Evolutionary conservation across 441 rosid species (phyloP).

Genomic region (Euphorbia schlechtendalii): DNA sequence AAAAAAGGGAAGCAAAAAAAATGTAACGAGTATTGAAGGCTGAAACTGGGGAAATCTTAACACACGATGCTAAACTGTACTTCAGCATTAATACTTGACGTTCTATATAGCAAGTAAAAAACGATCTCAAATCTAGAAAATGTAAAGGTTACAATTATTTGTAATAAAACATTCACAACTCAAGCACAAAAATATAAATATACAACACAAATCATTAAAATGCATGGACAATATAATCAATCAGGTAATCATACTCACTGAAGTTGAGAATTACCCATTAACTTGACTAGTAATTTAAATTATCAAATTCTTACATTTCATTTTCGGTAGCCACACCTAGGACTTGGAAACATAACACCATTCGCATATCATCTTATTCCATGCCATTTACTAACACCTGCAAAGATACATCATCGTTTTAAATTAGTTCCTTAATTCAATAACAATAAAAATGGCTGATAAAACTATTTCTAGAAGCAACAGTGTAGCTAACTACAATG

Average conservation of each 20-base stretch:
- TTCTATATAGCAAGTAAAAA: too few species aligned
- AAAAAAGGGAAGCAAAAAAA: too few species aligned
- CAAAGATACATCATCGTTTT: neutral
- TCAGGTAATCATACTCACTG: neutral
- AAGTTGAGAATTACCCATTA: neutral
- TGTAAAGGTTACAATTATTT: too few species aligned
- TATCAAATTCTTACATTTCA: neutral
- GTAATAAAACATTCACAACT: neutral
- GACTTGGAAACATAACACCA: constrained; percentile 1
- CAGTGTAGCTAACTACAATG: neutral
- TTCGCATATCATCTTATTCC: neutral
- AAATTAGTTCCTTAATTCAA: neutral
- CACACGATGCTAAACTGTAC: too few species aligned
- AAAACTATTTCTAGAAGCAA: neutral
- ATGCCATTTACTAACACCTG: neutral
- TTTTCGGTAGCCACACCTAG: neutral
- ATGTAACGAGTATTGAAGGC: too few species aligned
- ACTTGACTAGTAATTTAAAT: neutral
- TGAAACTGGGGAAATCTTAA: too few species aligned
- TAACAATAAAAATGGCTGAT: neutral
- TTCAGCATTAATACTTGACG: too few species aligned
- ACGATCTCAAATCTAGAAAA: too few species aligned
- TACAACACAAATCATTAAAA: neutral
- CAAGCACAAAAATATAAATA: neutral
- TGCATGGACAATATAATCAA: neutral